A percentile compares a stretch with the other conserved stretches of the same genome.
phyloP scores from a whole-genome alignment of 106 monocot genomes.

The Dendrobium officinale region DNA sequence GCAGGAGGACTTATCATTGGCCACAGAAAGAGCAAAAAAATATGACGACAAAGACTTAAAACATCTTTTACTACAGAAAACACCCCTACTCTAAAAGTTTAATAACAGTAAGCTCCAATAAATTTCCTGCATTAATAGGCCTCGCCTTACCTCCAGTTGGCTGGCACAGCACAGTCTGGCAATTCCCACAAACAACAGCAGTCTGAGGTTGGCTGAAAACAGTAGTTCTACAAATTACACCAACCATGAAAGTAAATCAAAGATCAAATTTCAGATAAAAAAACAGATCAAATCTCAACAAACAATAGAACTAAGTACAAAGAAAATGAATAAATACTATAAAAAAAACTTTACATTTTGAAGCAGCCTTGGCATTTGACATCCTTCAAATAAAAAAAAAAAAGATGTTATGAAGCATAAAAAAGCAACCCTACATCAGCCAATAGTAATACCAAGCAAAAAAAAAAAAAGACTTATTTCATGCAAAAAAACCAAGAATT shows the following conservation, averaged over 20 bases:
- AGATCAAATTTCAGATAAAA: background rate
- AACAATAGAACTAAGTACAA: background rate
- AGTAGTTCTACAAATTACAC: slow-evolving; percentile 31
- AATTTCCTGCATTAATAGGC: slow-evolving; percentile 13
- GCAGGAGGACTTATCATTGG: background rate
- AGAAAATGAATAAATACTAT: background rate
- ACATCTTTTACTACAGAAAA: background rate
- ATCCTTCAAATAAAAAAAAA: slow-evolving; percentile 28
- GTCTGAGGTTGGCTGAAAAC: slow-evolving; percentile 56
- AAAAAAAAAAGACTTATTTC: background rate
- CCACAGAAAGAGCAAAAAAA: background rate
- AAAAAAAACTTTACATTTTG: slow-evolving; percentile 37
- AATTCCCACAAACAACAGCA: slow-evolving; percentile 45
- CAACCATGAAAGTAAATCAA: background rate
- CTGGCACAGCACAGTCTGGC: slow-evolving; percentile 53
- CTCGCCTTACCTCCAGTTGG: slow-evolving; percentile 47
- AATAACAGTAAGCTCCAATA: background rate
- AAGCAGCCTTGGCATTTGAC: slow-evolving; percentile 69
- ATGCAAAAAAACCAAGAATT: too few species aligned
- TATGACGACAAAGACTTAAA: background rate
- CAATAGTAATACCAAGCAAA: background rate
- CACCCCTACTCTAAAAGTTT: background rate
- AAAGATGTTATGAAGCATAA: background rate
- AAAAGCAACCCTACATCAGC: background rate
- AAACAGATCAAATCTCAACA: background rate